Evolutionary conservation across 345 rosid species (phyloP), one percentile per base, ranked within the genome.

Genomic region (Populus nigra): DNA sequence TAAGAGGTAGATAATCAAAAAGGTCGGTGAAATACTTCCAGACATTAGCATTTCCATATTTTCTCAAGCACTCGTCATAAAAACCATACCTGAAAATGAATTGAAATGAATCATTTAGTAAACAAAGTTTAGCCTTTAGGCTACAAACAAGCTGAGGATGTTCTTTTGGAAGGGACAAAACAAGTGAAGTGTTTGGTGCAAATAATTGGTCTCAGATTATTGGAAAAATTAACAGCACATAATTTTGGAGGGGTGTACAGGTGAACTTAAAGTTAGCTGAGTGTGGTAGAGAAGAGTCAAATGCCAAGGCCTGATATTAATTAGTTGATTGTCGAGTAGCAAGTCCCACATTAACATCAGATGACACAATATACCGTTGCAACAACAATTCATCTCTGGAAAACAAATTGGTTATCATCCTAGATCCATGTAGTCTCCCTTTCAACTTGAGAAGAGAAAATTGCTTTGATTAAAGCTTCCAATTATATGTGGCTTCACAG

Each of bases 31-130:
- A 94, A 65, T 91, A 82, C 88, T 94, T 94, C 98, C 98, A 94
- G 15, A 94, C 98, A 79, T 94, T 92, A 25, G 97, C 97, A 86
- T 94, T 94, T 84, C 98, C 98, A 69, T 94, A 94, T 85, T 94
- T 93, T 80, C 98, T 87, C 91, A 94, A 86, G 80, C 98, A 92
- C 74, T 94, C 98, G 61, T 93, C 97, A 81, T 94, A 94, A 84
- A 94, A 94, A 11, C 98, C 97, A 88, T 94, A 94, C 76, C 98
- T 94, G 93, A 80, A 83, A 77, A 73, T 16, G 25, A 67, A 62
- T 76, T 75, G 49, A 53, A 6, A 71, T 35, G 55, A 47, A 3
- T 15, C 35, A 27, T 31, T 68, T 45, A 77, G 70, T 55, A 65
- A 57, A n/a, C 12, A 22, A 22, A 8, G 25, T 55, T 22, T 55